These are phyloP conservation scores for Diplocarpon rosae DNA, from an alignment of 2,329 filamentous ascomycete species.

Conservation along the genomic window DNA sequence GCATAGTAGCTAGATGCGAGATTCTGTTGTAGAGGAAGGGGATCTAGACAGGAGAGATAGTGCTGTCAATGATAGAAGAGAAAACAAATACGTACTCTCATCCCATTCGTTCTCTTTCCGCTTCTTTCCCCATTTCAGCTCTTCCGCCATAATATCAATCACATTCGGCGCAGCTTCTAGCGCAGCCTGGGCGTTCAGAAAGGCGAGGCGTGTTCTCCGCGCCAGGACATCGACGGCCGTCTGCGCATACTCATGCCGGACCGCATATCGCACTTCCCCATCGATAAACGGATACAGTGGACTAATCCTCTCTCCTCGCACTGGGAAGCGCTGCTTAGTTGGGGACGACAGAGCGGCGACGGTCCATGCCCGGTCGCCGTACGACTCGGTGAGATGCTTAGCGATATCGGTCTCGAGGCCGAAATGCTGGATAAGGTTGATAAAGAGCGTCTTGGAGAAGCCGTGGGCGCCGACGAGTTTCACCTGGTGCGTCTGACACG, in stretches of 20 bases:
- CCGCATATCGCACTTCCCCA: slow-evolving; percentile 80
- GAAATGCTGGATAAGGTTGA: slow-evolving; percentile 89
- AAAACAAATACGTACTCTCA: slow-evolving; percentile 42
- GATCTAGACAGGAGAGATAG: background rate
- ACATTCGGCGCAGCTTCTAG: slow-evolving; percentile 75
- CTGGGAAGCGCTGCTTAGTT: slow-evolving; percentile 70
- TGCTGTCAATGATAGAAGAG: background rate
- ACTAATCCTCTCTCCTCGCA: slow-evolving; percentile 70
- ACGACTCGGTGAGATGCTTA: slow-evolving; percentile 75
- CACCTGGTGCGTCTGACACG: slow-evolving; percentile 74
- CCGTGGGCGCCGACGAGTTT: slow-evolving; percentile 76
- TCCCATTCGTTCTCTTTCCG: slow-evolving; percentile 74
- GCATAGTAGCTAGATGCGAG: background rate
- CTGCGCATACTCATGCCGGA: slow-evolving; percentile 83
- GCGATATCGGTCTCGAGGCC: slow-evolving; percentile 87
- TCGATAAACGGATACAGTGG: slow-evolving; percentile 82
- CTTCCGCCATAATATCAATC: slow-evolving; percentile 81
- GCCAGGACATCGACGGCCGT: slow-evolving; percentile 83
- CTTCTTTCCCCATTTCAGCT: slow-evolving; percentile 65
- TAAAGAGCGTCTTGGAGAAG: slow-evolving; percentile 84
- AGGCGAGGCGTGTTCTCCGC: slow-evolving; percentile 72
- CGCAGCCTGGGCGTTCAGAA: slow-evolving; percentile 84
- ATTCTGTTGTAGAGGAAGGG: background rate
- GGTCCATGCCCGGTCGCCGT: slow-evolving; percentile 87
- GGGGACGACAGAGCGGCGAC: slow-evolving; percentile 71